Conservation (phyloP, 306 rosid genomes). For the Trifolium pratense region DNA sequence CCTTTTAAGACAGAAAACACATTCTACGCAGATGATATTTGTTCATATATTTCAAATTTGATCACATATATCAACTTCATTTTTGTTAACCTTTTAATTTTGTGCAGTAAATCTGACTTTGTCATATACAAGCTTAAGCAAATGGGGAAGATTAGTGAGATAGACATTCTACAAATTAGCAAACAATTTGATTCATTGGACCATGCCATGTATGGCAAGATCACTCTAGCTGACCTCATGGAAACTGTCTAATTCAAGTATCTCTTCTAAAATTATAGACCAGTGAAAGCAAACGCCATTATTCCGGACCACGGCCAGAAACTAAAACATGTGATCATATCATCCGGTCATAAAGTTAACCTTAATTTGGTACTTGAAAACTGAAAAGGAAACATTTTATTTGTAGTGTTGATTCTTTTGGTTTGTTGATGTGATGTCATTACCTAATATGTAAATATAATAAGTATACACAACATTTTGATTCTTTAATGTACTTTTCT, state of each 20-base stretch:
- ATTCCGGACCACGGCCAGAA: background rate
- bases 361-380: background rate
- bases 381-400: background rate
- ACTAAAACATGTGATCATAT: constrained; percentile 8
- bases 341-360: constrained; percentile 10
- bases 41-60: background rate
- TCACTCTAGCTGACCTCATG: constrained; percentile 67
- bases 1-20: background rate
- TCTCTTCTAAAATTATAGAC: background rate
- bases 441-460: background rate
- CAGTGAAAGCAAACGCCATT: background rate
- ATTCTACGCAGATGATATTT: background rate
- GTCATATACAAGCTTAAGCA: constrained; percentile 74
- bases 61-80: constrained; percentile 6
- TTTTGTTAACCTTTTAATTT: constrained; percentile 8
- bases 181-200: constrained; percentile 66
- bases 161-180: constrained; percentile 57
- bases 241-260: constrained; percentile 45
- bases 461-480: background rate
- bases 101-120: constrained; percentile 73
- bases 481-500: background rate
- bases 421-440: background rate
- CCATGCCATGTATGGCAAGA: constrained; percentile 55
- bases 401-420: background rate
- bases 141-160: constrained; percentile 70